phyloP scores from a whole-genome alignment of 495 filamentous ascomycete genomes.

The Geoglossum glabrum region DNA sequence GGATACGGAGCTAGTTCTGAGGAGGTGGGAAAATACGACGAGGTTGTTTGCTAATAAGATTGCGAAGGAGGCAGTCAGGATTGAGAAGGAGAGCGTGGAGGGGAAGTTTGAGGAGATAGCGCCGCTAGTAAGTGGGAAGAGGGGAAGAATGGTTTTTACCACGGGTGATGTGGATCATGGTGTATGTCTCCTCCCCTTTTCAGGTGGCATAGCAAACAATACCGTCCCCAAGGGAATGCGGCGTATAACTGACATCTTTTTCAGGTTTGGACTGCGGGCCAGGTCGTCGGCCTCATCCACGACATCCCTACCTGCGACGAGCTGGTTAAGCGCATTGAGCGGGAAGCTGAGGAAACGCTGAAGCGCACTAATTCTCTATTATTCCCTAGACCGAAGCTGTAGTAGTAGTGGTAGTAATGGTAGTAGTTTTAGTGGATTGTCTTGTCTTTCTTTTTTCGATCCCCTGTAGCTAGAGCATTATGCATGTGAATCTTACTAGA shows the following conservation, averaged over 20 bases:
- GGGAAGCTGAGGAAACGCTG: slow-evolving; percentile 33
- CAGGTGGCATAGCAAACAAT: too few species aligned
- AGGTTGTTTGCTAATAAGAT: slow-evolving; percentile 82
- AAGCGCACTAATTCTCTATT: neutral
- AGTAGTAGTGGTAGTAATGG: too few species aligned
- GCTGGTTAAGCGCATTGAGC: slow-evolving; percentile 38
- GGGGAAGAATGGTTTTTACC: slow-evolving; percentile 75
- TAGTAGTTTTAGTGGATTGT: too few species aligned
- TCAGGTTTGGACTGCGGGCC: slow-evolving; percentile 53
- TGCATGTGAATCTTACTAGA: too few species aligned
- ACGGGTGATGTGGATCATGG: slow-evolving; percentile 84
- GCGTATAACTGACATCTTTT: slow-evolving; percentile 3
- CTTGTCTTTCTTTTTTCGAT: too few species aligned
- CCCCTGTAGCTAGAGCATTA: too few species aligned
- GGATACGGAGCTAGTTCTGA: slow-evolving; percentile 72
- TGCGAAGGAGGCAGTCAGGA: slow-evolving; percentile 53
- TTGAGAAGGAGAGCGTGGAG: slow-evolving; percentile 66
- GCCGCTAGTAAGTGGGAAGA: slow-evolving; percentile 76
- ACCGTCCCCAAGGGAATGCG: neutral
- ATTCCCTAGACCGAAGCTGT: neutral
- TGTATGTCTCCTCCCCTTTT: slow-evolving; percentile 30
- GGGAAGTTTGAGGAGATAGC: slow-evolving; percentile 87
- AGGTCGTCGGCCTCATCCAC: slow-evolving; percentile 50
- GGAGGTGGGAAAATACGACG: slow-evolving; percentile 85
- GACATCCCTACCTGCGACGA: slow-evolving; percentile 45